These are phyloP conservation scores for Hyaloraphidium curvatum DNA, from an alignment of 192 early-diverging fungal species.

Conservation along the genomic window DNA sequence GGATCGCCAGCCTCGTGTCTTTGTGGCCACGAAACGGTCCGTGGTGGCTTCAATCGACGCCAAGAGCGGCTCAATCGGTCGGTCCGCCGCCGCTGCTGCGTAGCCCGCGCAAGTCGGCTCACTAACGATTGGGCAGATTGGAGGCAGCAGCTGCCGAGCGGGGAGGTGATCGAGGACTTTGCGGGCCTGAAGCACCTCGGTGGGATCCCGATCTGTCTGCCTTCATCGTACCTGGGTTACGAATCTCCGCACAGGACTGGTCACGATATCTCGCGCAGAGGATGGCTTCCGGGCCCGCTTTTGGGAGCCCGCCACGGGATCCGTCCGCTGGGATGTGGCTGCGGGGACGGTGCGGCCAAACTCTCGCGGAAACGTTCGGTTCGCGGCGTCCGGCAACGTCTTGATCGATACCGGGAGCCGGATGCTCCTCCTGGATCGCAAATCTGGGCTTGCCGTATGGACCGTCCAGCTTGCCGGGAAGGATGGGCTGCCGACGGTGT, in stretches of 20 bases:
- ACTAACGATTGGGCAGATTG: slow-evolving; percentile 24
- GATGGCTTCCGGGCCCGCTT: slow-evolving; percentile 21
- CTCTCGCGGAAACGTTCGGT: slow-evolving; percentile 7
- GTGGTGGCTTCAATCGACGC: slow-evolving; percentile 49
- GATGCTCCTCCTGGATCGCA: slow-evolving; percentile 5
- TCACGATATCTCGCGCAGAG: slow-evolving; percentile 17
- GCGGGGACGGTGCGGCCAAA: no score
- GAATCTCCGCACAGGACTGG: slow-evolving; percentile 9
- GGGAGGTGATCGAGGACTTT: slow-evolving; percentile 33
- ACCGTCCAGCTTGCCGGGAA: slow-evolving; percentile 8
- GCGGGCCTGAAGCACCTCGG: slow-evolving; percentile 13
- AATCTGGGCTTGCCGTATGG: slow-evolving; percentile 6
- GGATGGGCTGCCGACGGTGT: neutral
- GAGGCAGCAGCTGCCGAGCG: slow-evolving; percentile 46
- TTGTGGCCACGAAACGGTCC: slow-evolving; percentile 48
- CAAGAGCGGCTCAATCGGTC: slow-evolving; percentile 46
- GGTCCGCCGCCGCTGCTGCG: slow-evolving; percentile 3
- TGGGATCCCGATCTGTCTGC: slow-evolving; percentile 9
- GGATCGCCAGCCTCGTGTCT: slow-evolving; percentile 17
- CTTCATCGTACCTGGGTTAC: neutral
- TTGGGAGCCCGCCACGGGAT: slow-evolving; percentile 23
- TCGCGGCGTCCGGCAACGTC: slow-evolving; percentile 9
- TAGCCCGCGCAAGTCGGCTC: neutral
- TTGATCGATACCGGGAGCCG: slow-evolving; percentile 7
- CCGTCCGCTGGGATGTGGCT: slow-evolving; percentile 21